Percentiles rank a stretch among this genome's conserved stretches.
These are phyloP conservation scores for Mycena filopes DNA, from an alignment of 768 basidiomycete species.

Conservation along the genomic window DNA sequence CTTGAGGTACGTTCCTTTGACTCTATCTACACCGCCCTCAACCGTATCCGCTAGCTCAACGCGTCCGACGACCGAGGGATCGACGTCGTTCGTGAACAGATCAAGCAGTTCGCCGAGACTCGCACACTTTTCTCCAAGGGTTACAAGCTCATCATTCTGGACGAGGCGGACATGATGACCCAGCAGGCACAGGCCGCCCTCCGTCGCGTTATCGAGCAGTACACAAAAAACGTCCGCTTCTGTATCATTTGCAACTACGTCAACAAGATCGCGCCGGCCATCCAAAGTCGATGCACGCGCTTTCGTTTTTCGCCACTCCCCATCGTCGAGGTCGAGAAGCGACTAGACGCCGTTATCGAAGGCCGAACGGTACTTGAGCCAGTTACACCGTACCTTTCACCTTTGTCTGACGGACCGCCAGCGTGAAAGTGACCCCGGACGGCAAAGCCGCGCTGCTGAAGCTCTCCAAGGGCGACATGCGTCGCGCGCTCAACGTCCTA, in stretches of 20 bases:
- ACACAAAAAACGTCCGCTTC: conserved; percentile 98
- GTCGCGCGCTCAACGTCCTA: conserved; percentile 92
- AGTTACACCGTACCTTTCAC: too few relatives aligned
- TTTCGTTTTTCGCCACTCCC: conserved; percentile 97
- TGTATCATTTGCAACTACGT: conserved; percentile 99
- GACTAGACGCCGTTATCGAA: conserved; percentile 83
- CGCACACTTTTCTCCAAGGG: conserved; percentile 91
- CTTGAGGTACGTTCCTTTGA: conserved; percentile 73
- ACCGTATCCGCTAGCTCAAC: conserved; percentile 71
- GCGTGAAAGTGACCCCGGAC: conserved; percentile 87
- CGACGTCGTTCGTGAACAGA: conserved; percentile 98
- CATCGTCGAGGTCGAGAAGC: conserved; percentile 84
- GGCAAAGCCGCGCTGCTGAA: conserved; percentile 92
- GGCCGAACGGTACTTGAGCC: conserved; percentile 88
- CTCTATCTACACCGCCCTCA: not conserved
- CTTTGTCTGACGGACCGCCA: conserved; percentile 42
- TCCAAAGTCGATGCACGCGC: conserved; percentile 97
- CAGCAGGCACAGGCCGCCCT: conserved; percentile 96
- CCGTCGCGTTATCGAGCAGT: conserved; percentile 97
- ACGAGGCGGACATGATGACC: conserved; percentile 99
- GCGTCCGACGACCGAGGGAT: conserved; percentile 99
- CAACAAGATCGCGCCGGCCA: conserved; percentile 98
- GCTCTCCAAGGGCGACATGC: conserved; percentile 98
- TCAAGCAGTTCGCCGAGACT: conserved; percentile 98
- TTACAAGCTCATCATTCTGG: conserved; percentile 97